These are phyloP conservation scores for Diaporthe batatas DNA, from an alignment of 2,329 filamentous ascomycete species.

Conservation along the genomic window DNA sequence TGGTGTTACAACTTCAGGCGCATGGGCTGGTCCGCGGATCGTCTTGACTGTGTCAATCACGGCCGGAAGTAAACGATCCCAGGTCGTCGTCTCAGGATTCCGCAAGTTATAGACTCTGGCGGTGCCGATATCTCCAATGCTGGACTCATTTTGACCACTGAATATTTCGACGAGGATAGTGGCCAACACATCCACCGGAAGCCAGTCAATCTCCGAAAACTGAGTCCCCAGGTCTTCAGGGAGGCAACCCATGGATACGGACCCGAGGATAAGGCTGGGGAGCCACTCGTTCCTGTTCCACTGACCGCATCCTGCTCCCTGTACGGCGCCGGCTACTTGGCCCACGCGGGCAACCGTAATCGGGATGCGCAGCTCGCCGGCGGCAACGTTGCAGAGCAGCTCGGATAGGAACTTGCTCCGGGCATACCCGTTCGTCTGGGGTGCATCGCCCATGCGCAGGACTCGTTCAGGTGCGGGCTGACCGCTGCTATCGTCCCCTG, in stretches of 20 bases:
- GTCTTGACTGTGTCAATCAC: not conserved
- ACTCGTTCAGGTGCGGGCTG: not conserved
- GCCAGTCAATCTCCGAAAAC: conserved; percentile 5
- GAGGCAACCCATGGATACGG: not conserved
- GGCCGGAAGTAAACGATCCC: not conserved
- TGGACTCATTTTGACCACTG: not conserved
- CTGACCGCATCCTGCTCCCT: not conserved
- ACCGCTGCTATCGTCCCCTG: too few relatives aligned
- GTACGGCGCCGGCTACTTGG: not conserved
- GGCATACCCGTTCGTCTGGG: not conserved
- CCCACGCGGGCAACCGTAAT: not conserved
- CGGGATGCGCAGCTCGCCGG: not conserved
- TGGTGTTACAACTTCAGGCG: not conserved
- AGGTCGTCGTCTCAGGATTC: not conserved
- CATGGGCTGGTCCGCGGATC: not conserved
- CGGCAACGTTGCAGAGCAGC: not conserved
- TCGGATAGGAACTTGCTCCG: not conserved
- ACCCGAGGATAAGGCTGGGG: not conserved
- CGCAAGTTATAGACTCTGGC: conserved; percentile 8
- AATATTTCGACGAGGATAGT: not conserved
- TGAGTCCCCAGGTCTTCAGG: not conserved
- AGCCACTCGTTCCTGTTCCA: not conserved
- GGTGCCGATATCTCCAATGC: not conserved
- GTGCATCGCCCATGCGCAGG: not conserved
- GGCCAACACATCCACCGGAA: conserved; percentile 2